Percentiles rank a stretch among this genome's conserved stretches.
Evolutionary conservation across 78 protist genomes (phyloP).

Genomic region (Blattamonas nauphoetae): DNA sequence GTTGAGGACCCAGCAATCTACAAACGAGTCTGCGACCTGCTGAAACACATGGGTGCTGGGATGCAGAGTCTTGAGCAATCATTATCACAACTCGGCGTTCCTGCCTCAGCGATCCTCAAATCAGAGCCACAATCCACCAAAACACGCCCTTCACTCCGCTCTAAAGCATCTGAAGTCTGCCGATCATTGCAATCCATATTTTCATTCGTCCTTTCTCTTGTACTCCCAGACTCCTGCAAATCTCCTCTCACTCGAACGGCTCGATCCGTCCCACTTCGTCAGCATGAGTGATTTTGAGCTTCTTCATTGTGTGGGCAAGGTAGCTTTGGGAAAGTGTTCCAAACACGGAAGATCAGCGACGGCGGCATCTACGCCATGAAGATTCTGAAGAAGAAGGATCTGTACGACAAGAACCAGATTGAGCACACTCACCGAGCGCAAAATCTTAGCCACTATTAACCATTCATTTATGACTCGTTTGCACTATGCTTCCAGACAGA

Average conservation of each 20-base stretch:
- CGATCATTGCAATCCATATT: too few species aligned
- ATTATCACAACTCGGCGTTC: neutral
- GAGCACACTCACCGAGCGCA: slow-evolving; percentile 31
- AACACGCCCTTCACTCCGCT: too few species aligned
- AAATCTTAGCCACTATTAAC: neutral
- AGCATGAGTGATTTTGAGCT: slow-evolving; percentile 1
- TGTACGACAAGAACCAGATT: neutral
- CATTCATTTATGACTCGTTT: slow-evolving; percentile 5
- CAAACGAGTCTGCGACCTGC: neutral
- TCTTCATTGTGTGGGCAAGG: slow-evolving; percentile 1
- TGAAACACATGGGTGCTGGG: neutral
- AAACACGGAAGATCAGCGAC: neutral
- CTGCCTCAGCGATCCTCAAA: neutral
- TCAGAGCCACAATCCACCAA: too few species aligned
- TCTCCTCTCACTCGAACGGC: neutral
- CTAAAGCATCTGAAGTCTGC: too few species aligned
- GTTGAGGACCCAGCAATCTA: neutral
- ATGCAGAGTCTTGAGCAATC: neutral
- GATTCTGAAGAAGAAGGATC: slow-evolving; percentile 2
- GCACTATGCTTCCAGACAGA: slow-evolving; percentile 12
- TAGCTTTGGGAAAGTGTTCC: slow-evolving; percentile 20
- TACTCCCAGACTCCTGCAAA: neutral
- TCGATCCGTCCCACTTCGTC: neutral
- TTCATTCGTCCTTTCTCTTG: too few species aligned
- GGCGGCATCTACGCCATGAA: slow-evolving; percentile 16